Evolutionary conservation across 2,329 filamentous ascomycete genomes (phyloP), one percentile per base, ranked within the genome.

Genomic region (Stachybotrys chlorohalonatus): DNA sequence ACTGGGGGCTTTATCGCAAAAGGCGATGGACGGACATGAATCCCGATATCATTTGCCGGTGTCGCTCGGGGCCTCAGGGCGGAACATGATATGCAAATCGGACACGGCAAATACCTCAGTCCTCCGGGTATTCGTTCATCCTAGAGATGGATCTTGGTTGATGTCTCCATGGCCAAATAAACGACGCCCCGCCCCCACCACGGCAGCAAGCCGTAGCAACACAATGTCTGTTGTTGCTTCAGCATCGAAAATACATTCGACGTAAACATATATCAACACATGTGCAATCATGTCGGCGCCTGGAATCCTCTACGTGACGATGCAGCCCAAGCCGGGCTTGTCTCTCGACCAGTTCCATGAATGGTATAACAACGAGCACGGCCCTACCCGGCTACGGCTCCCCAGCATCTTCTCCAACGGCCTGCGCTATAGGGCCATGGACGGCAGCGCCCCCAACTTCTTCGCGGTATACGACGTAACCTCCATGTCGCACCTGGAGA

Each of bases 311-410:
- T 90, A 86, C 68, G 90, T 95, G 62, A 91, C 89, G 15, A 95
- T 95, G 86, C 85, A 92, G 71, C 89, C 90, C 63, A 79, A 81
- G 68, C 76, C 81, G 55, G 79, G 79, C 60, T 78, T 90, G 62
- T 76, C 85, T 54, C 71, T 79, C 51, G 76, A 82, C 58, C 83
- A 89, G 64, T 95, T 95, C 72, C 87, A 95, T 70, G 89, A 95
- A 68, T 93, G 89, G 89, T 95, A 95, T 76, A 92, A 95, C 75
- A 94, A 91, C 70, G 90, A 95, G 74, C 90, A 95, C 73, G 90
- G 90, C 53, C 90, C 90, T 16, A 82, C 85, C 15, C 86, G 90
- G 51, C 80, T 95, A 7, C 86, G 89, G 51, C 74, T 95, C 13
- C 83, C 88, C 5, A 84, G 87, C 63, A 84, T 92, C 66, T 83